Evolutionary conservation across 352 stramenopile genomes (phyloP).

Genomic region (Phytophthora fragariae): DNA sequence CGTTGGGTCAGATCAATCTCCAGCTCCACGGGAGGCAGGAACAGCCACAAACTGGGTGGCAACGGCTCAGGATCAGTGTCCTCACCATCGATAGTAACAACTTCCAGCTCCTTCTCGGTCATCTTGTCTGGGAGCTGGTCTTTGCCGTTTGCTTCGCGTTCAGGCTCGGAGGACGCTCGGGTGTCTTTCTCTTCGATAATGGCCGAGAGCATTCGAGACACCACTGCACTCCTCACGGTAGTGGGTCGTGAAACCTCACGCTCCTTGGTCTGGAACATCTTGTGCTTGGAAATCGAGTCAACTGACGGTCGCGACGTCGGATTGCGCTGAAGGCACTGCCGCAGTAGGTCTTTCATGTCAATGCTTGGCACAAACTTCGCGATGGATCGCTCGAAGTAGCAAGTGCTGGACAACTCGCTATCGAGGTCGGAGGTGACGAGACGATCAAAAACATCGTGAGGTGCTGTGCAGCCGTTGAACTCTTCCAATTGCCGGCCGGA

Average conservation of each 20-base stretch:
- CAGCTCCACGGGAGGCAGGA: conserved; percentile 58
- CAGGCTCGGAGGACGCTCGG: conserved; percentile 15
- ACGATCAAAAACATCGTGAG: conserved; percentile 47
- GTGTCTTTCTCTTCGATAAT: conserved; percentile 34
- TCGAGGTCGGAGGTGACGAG: conserved; percentile 26
- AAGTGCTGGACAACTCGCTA: conserved; percentile 22
- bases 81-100: neutral
- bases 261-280: conserved; percentile 39
- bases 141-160: conserved; percentile 30
- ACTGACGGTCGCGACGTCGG: conserved; percentile 51
- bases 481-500: conserved; percentile 55
- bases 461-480: conserved; percentile 44
- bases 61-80: conserved; percentile 31
- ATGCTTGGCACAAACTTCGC: conserved; percentile 53
- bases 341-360: conserved; percentile 52
- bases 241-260: conserved; percentile 30
- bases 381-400: conserved; percentile 63
- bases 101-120: conserved; percentile 3
- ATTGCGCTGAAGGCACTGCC: conserved; percentile 49
- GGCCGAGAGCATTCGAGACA: conserved; percentile 26
- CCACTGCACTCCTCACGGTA: conserved; percentile 15
- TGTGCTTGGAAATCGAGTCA: conserved; percentile 46
- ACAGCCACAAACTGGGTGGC: conserved; percentile 71
- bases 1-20: conserved; percentile 32
- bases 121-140: conserved; percentile 13